Evolutionary conservation across 2,329 filamentous ascomycete species (phyloP).

Genomic region (Calonectria honghensis): DNA sequence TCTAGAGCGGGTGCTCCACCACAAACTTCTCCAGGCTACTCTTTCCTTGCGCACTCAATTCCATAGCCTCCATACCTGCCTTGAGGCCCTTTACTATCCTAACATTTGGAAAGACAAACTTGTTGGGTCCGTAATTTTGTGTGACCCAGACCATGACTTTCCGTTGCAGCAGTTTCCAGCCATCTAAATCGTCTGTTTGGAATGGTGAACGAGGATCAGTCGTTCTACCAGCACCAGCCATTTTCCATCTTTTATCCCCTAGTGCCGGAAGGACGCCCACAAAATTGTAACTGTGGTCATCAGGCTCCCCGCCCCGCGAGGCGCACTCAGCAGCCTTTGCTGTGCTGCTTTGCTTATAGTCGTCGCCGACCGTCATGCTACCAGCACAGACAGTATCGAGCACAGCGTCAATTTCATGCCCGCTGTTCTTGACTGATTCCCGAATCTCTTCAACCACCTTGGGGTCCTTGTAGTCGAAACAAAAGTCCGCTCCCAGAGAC

Average conservation of each 20-base stretch:
- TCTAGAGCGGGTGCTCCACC: constrained; percentile 3
- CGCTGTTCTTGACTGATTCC: neutral
- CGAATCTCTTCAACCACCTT: neutral
- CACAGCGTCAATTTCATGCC: neutral
- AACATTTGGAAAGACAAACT: neutral
- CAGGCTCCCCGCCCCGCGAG: neutral
- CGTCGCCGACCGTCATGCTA: neutral
- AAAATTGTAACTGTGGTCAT: neutral
- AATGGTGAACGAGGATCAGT: constrained; percentile 7
- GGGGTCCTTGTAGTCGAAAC: constrained; percentile 9
- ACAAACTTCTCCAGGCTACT: constrained; percentile 20
- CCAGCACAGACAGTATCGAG: constrained; percentile 2
- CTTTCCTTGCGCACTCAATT: neutral
- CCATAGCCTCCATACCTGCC: neutral
- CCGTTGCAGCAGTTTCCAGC: neutral
- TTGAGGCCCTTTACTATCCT: neutral
- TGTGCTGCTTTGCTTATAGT: neutral
- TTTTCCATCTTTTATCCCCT: constrained; percentile 1
- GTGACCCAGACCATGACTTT: constrained; percentile 1
- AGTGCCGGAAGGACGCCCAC: neutral
- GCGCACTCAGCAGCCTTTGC: neutral
- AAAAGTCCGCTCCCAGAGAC: neutral
- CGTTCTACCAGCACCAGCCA: neutral
- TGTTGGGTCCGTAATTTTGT: neutral
- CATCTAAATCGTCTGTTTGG: neutral